Conservation (phyloP, 2,329 filamentous ascomycete genomes). For the Aspergillus fructus region DNA sequence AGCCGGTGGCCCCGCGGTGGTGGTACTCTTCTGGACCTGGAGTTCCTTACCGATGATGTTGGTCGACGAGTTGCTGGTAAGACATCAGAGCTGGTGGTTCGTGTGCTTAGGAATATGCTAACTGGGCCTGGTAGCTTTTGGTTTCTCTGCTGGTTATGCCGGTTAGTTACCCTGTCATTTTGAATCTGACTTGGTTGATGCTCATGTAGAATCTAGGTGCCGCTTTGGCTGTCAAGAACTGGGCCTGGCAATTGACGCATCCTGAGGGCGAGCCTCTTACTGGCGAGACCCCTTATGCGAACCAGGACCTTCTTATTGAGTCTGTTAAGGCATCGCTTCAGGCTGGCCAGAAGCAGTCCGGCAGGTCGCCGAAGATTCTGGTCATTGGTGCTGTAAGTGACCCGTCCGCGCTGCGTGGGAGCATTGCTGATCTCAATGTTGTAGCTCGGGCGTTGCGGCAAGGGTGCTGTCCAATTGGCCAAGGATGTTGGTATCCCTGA, state of each 20-base stretch:
- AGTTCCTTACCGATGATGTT: constrained; percentile 75
- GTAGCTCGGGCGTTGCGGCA: constrained; percentile 66
- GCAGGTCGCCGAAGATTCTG: constrained; percentile 69
- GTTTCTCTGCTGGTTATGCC: constrained; percentile 73
- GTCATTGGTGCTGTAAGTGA: constrained; percentile 70
- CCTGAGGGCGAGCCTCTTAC: constrained; percentile 65
- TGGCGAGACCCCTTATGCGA: constrained; percentile 57
- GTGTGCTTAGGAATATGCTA: neutral
- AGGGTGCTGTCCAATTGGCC: constrained; percentile 79
- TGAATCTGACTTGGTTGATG: neutral
- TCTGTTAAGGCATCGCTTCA: constrained; percentile 72
- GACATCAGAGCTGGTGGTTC: neutral
- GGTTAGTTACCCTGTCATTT: constrained; percentile 28
- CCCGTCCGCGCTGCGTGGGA: neutral
- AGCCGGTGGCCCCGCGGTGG: constrained; percentile 73
- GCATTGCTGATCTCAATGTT: neutral
- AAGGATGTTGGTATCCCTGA: constrained; percentile 70
- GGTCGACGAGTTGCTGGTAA: constrained; percentile 56
- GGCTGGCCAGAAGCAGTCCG: constrained; percentile 64
- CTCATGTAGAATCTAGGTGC: constrained; percentile 47
- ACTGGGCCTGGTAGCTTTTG: constrained; percentile 35
- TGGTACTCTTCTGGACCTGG: constrained; percentile 78
- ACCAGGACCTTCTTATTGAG: constrained; percentile 69
- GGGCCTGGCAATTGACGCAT: constrained; percentile 78
- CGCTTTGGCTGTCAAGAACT: constrained; percentile 73